Percentiles rank a stretch among this genome's conserved stretches.
Evolutionary conservation across 805 yeast species (phyloP).

Genomic region (Starmerella bombi): DNA sequence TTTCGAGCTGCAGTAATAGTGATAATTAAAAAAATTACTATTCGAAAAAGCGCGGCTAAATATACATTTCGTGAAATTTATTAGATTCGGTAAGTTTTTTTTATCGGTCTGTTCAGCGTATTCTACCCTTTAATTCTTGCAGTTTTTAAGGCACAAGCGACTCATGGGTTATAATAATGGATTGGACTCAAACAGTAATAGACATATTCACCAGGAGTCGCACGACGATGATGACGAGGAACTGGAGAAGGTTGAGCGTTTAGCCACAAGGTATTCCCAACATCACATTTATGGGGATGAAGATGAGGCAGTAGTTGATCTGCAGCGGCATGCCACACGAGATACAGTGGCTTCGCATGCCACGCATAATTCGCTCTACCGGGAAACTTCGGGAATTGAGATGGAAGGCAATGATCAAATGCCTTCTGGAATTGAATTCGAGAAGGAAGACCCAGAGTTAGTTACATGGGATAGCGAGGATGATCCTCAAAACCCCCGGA

Average conservation of each 20-base stretch:
- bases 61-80: too few species aligned
- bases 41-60: too few species aligned
- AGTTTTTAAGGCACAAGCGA: too few species aligned
- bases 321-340: conserved; percentile 35
- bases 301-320: conserved; percentile 28
- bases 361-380: conserved; percentile 18
- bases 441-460: conserved; percentile 46
- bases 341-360: conserved; percentile 29
- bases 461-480: conserved; percentile 54
- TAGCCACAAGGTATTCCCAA: conserved; percentile 6
- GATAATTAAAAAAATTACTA: too few species aligned
- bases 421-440: conserved; percentile 41
- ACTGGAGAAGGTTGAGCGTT: neutral
- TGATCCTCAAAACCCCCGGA: conserved; percentile 52
- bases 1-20: too few species aligned
- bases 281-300: conserved; percentile 34
- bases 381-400: conserved; percentile 16
- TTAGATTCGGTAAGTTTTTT: too few species aligned
- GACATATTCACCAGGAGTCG: too few species aligned
- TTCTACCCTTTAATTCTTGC: too few species aligned
- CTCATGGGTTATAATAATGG: neutral
- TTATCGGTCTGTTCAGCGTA: too few species aligned
- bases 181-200: too few species aligned
- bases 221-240: neutral
- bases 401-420: conserved; percentile 22